Evolutionary conservation across 495 filamentous ascomycete genomes (phyloP).

Genomic region (Daldinia decipiens): DNA sequence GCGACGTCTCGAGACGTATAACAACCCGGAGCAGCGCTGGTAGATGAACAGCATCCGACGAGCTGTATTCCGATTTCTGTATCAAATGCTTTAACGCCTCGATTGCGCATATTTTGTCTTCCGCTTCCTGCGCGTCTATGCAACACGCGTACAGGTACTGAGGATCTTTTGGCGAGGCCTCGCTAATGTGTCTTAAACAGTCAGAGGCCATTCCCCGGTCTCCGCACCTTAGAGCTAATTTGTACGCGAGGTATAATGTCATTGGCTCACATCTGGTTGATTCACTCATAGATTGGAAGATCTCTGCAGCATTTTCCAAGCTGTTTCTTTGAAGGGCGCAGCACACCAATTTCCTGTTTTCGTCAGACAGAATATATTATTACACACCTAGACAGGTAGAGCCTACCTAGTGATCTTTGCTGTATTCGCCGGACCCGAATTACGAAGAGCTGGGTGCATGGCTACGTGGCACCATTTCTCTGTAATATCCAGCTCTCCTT

Average conservation of each 20-base stretch:
- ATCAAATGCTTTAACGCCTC: slow-evolving; percentile 67
- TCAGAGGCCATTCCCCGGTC: slow-evolving; percentile 65
- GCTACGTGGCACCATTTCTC: slow-evolving; percentile 78
- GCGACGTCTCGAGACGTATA: slow-evolving; percentile 66
- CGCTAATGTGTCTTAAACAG: slow-evolving; percentile 42
- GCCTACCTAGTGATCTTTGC: slow-evolving; percentile 76
- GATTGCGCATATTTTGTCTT: slow-evolving; percentile 67
- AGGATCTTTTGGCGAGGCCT: slow-evolving; percentile 55
- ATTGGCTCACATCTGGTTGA: slow-evolving; percentile 65
- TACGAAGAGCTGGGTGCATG: slow-evolving; percentile 71
- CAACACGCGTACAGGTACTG: slow-evolving; percentile 79
- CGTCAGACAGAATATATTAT: slow-evolving; percentile 20
- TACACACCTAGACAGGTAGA: slow-evolving; percentile 3
- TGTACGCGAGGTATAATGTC: slow-evolving; percentile 79
- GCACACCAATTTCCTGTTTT: slow-evolving; percentile 71
- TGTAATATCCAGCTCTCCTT: slow-evolving; percentile 63
- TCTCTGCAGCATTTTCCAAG: slow-evolving; percentile 60
- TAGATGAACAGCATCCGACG: slow-evolving; percentile 66
- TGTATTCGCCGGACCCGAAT: slow-evolving; percentile 69
- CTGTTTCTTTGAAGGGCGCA: slow-evolving; percentile 70
- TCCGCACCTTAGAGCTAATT: slow-evolving; percentile 69
- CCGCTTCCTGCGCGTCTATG: slow-evolving; percentile 74
- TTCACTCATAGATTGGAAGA: slow-evolving; percentile 70
- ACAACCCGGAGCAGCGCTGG: slow-evolving; percentile 74
- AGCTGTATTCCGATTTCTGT: slow-evolving; percentile 61